Evolutionary conservation across 495 filamentous ascomycete species (phyloP).

Genomic region (Daldinia loculata): DNA sequence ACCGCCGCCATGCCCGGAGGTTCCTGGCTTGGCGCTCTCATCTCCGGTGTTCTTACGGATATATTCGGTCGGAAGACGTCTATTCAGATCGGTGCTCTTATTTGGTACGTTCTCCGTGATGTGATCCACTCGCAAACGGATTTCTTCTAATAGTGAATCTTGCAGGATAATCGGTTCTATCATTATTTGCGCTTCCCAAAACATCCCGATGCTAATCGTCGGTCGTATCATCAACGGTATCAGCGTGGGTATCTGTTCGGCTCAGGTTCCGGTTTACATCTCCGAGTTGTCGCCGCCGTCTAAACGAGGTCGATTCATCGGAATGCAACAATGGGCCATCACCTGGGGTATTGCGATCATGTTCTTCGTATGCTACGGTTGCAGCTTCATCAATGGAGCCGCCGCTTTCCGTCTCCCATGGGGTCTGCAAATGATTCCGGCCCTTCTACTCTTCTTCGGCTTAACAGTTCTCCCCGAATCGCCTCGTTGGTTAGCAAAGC

Average conservation of each 20-base stretch:
- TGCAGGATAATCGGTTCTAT: slow-evolving; percentile 66
- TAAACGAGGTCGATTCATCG: slow-evolving; percentile 75
- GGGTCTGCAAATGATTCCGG: slow-evolving; percentile 80
- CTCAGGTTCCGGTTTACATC: slow-evolving; percentile 82
- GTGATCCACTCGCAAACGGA: slow-evolving; percentile 3
- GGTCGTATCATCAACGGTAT: slow-evolving; percentile 82
- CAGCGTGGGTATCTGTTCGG: slow-evolving; percentile 78
- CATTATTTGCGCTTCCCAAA: slow-evolving; percentile 74
- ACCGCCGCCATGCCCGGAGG: slow-evolving; percentile 77
- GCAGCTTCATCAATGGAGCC: slow-evolving; percentile 67
- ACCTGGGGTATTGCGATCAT: slow-evolving; percentile 86
- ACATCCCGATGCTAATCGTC: slow-evolving; percentile 76
- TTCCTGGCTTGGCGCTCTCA: slow-evolving; percentile 75
- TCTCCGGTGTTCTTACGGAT: slow-evolving; percentile 74
- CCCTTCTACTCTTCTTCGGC: slow-evolving; percentile 67
- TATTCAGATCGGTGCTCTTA: slow-evolving; percentile 69
- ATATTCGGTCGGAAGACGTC: slow-evolving; percentile 70
- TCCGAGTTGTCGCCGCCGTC: slow-evolving; percentile 74
- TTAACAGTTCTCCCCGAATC: slow-evolving; percentile 76
- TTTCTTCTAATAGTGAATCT: slow-evolving; percentile 8
- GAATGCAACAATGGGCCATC: slow-evolving; percentile 80
- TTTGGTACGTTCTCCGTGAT: slow-evolving; percentile 61
- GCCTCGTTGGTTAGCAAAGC: slow-evolving; percentile 78
- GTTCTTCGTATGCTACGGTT: slow-evolving; percentile 83
- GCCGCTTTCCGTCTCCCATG: slow-evolving; percentile 77